Evolutionary conservation across 345 rosid species (phyloP), one percentile per base, ranked within the genome.

Genomic region (Populus nigra): DNA sequence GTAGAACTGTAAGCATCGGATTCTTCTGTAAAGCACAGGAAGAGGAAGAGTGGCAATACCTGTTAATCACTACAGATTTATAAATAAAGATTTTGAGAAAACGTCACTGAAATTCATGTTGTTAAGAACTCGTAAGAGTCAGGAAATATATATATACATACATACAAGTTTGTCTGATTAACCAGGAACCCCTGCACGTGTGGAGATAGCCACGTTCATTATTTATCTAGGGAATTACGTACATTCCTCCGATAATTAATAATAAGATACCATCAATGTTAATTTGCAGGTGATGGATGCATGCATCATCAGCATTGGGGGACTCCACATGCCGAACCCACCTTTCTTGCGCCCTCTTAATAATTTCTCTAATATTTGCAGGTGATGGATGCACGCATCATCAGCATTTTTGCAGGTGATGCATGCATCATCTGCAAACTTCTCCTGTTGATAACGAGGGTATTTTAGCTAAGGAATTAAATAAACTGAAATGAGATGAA

Each of bases 1-100:
- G 36, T 43, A 27, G 53, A 61, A 69, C 36, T 25, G 57, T 39
- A 79, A 57, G 66, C 87, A 77, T 83, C 78, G 87, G 89, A 87
- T 87, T 81, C 86, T 79, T 73, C 57, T 76, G 20, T 47, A 35
- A n/a, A 68, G 76, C 50, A 39, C 47, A 16, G 27, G 20, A 17
- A 4, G 65, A 10, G 68, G 23, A 17, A 2, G 65, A 23, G 68
- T 23, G 31, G 25, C 35, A 12, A 36, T 69, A 38, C 53, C 23
- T 20, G 15, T 7, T 45, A 27, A 13, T 12, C 23, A 13, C 50
- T 15, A 4, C 7, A 27, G n/a, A 62, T 18, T 11, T 31, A 16
- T 25, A 17, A 45, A 13, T 41, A 74, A 65, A 41, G 36, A 18
- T 65, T 65, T 3, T 31, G 43, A 65, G 36, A 33, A 50, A 17